Conservation (phyloP, 257 asterid genomes). For the Solanum pennellii region DNA sequence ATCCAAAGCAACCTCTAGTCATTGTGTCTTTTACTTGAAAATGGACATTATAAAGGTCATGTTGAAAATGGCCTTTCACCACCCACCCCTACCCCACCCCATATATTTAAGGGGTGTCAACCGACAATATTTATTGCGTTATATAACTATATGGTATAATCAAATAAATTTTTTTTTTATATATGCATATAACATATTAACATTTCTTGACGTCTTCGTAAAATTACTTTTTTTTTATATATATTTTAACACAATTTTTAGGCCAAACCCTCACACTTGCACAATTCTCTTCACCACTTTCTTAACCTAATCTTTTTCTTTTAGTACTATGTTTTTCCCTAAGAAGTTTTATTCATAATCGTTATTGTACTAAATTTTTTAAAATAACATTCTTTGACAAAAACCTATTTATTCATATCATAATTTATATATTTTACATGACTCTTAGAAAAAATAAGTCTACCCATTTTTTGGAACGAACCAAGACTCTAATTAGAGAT, state of each 20-base stretch:
- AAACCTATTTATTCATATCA: not conserved
- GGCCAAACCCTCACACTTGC: not conserved
- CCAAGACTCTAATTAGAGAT: too few relatives aligned
- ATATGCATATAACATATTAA: too few relatives aligned
- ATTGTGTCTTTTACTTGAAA: not conserved
- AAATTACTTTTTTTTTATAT: too few relatives aligned
- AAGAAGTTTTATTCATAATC: not conserved
- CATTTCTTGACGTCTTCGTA: too few relatives aligned
- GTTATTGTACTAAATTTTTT: not conserved
- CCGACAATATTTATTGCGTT: not conserved
- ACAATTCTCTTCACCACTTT: not conserved
- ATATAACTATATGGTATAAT: too few relatives aligned
- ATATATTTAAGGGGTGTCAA: not conserved
- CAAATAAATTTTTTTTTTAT: too few relatives aligned
- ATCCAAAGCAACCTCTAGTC: not conserved
- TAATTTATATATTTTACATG: not conserved
- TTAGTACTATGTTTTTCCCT: not conserved
- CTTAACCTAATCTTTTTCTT: not conserved
- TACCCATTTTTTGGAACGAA: too few relatives aligned
- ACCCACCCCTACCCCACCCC: not conserved
- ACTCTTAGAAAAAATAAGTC: not conserved
- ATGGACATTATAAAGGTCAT: not conserved
- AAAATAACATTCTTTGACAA: not conserved
- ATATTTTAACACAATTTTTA: too few relatives aligned
- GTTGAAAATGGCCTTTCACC: slow-evolving; percentile 3